phyloP scores from a whole-genome alignment of 2,329 filamentous ascomycete species.

The Diaporthe ampelina region DNA sequence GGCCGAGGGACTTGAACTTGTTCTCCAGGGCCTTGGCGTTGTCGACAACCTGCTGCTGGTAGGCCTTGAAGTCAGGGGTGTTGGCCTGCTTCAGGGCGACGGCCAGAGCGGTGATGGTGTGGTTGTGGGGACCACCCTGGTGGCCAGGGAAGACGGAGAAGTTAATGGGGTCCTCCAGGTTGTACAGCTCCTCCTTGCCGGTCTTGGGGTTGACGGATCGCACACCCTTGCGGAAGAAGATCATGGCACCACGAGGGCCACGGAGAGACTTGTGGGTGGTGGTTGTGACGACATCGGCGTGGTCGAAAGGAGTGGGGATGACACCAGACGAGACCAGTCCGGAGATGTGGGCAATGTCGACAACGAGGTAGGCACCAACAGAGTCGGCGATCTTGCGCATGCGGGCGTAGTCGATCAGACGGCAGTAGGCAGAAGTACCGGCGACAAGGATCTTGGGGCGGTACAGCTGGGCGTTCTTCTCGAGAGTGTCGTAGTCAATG shows the following conservation, averaged over 20 bases:
- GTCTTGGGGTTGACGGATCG: conserved; percentile 91
- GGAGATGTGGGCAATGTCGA: conserved; percentile 99
- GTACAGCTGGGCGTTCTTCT: conserved; percentile 92
- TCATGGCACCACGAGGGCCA: conserved; percentile 98
- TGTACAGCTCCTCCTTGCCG: conserved; percentile 90
- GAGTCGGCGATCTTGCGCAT: conserved; percentile 97
- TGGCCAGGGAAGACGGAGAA: conserved; percentile 99
- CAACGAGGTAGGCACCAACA: conserved; percentile 93
- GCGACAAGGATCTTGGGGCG: conserved; percentile 96
- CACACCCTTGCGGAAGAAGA: conserved; percentile 99
- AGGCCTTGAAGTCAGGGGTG: conserved; percentile 89
- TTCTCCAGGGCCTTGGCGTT: conserved; percentile 94
- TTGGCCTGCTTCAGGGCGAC: conserved; percentile 96
- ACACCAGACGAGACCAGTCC: conserved; percentile 94
- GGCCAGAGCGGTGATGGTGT: conserved; percentile 97
- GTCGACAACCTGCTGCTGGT: conserved; percentile 91
- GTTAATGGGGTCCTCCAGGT: conserved; percentile 97
- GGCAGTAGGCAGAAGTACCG: conserved; percentile 98
- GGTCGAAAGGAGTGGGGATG: conserved; percentile 90
- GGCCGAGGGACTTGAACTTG: conserved; percentile 87
- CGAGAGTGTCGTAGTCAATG: conserved; percentile 95
- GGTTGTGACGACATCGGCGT: conserved; percentile 97
- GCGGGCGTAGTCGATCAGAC: conserved; percentile 94
- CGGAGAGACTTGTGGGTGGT: conserved; percentile 99
- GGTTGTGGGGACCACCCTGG: conserved; percentile 98